These are phyloP conservation scores for Acephala macrosclerotiorum DNA, from an alignment of 2,329 filamentous ascomycete species.

Conservation along the genomic window DNA sequence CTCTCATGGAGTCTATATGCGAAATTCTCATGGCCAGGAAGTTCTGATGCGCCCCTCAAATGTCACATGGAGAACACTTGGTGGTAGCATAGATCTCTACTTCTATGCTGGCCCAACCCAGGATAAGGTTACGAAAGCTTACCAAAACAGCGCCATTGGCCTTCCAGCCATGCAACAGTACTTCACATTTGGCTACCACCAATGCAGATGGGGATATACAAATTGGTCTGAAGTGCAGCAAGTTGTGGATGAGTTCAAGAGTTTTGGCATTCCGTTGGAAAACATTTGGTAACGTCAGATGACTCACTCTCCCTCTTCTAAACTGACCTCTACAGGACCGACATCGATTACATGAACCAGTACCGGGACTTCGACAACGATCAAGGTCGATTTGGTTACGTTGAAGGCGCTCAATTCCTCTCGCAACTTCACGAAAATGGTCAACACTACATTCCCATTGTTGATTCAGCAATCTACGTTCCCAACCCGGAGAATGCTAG, in stretches of 20 bases:
- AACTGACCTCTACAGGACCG: constrained; percentile 55
- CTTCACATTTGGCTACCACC: constrained; percentile 82
- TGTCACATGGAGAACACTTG: constrained; percentile 77
- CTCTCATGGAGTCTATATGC: constrained; percentile 79
- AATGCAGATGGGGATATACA: constrained; percentile 83
- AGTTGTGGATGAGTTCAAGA: constrained; percentile 71
- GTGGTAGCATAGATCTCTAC: constrained; percentile 80
- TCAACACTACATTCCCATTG: constrained; percentile 71
- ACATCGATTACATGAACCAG: constrained; percentile 74
- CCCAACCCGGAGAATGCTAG: constrained; percentile 74
- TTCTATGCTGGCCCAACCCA: constrained; percentile 79
- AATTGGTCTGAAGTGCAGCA: constrained; percentile 74
- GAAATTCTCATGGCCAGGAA: constrained; percentile 81
- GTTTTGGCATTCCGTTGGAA: constrained; percentile 72
- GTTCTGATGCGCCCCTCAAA: constrained; percentile 68
- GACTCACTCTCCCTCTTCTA: constrained; percentile 52
- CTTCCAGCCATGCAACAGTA: constrained; percentile 83
- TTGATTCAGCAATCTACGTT: constrained; percentile 75
- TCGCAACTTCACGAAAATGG: constrained; percentile 66
- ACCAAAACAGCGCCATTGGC: constrained; percentile 71
- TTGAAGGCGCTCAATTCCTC: constrained; percentile 66
- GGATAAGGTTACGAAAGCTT: constrained; percentile 72
- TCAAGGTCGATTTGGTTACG: constrained; percentile 60
- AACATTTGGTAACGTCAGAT: constrained; percentile 67
- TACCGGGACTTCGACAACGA: constrained; percentile 70